Evolutionary conservation across 352 stramenopile genomes (phyloP).

Genomic region (Globisporangium radiosum): DNA sequence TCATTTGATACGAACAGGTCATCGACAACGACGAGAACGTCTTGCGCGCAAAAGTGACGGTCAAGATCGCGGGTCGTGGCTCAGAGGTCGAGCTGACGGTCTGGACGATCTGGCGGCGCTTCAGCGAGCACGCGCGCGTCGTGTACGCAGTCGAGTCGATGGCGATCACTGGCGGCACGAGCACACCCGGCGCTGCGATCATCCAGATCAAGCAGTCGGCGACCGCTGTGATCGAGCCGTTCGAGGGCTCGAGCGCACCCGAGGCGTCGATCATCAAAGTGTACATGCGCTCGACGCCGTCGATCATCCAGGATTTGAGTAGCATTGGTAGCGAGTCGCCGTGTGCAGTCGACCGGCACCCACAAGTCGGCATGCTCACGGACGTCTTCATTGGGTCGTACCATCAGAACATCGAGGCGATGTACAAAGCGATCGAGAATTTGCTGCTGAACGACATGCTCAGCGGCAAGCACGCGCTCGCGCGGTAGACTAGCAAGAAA

Average conservation of each 20-base stretch:
- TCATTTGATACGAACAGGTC: not conserved
- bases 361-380: constrained; percentile 14
- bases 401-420: constrained; percentile 17
- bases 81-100: constrained; percentile 12
- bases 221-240: constrained; percentile 6
- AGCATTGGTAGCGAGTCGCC: not conserved
- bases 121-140: constrained; percentile 4
- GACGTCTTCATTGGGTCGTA: constrained; percentile 15
- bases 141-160: constrained; percentile 13
- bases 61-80: constrained; percentile 11
- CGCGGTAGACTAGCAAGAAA: not conserved
- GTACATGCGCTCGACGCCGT: constrained; percentile 12
- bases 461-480: constrained; percentile 5
- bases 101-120: constrained; percentile 12
- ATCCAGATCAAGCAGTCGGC: constrained; percentile 16
- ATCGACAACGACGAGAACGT: constrained; percentile 11
- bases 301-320: constrained; percentile 12
- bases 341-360: constrained; percentile 3
- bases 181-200: constrained; percentile 1
- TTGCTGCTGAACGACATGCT: constrained; percentile 13
- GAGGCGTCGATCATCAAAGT: constrained; percentile 16
- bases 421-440: constrained; percentile 18
- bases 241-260: constrained; percentile 7
- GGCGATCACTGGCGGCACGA: constrained; percentile 9
- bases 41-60: constrained; percentile 9